Conservation (phyloP, 176 grass and related monocot genomes). For the Rhipidocladum racemiflorum region DNA sequence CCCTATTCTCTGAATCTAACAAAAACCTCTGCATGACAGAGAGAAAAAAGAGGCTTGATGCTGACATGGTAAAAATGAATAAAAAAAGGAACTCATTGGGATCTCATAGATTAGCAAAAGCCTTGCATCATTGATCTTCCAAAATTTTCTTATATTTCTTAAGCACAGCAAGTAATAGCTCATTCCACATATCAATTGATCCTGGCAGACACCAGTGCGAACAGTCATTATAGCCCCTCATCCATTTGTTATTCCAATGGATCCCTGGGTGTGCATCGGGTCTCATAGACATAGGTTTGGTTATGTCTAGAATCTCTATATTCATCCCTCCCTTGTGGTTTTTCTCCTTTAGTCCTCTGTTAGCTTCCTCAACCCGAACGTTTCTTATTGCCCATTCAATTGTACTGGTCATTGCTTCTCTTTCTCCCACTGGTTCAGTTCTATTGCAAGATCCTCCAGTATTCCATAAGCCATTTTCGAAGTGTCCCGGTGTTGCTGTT, state of each 20-base stretch:
- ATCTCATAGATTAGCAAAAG: constrained; percentile 6
- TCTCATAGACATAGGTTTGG: constrained; percentile 49
- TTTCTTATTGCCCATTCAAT: constrained; percentile 59
- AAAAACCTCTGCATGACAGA: neutral
- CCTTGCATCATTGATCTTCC: constrained; percentile 10
- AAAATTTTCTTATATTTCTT: constrained; percentile 21
- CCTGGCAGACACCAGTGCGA: constrained; percentile 51
- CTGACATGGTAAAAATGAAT: neutral
- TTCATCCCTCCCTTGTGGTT: neutral
- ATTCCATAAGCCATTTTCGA: constrained; percentile 76
- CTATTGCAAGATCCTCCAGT: constrained; percentile 68
- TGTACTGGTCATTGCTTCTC: constrained; percentile 24
- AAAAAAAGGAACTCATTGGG: neutral
- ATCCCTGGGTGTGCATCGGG: constrained; percentile 53
- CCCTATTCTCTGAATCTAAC: constrained; percentile 13
- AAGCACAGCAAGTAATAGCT: constrained; percentile 30
- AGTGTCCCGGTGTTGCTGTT: constrained; percentile 61
- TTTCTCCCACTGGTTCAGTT: constrained; percentile 38
- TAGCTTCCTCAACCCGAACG: constrained; percentile 50
- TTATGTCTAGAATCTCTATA: constrained; percentile 49
- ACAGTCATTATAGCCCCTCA: constrained; percentile 50
- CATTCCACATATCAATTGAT: constrained; percentile 47
- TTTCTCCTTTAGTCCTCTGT: constrained; percentile 30
- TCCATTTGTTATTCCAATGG: constrained; percentile 53
- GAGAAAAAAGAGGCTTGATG: neutral